phyloP scores from a whole-genome alignment of 768 basidiomycete genomes.

The Rhodosporidiobolus odoratus region DNA sequence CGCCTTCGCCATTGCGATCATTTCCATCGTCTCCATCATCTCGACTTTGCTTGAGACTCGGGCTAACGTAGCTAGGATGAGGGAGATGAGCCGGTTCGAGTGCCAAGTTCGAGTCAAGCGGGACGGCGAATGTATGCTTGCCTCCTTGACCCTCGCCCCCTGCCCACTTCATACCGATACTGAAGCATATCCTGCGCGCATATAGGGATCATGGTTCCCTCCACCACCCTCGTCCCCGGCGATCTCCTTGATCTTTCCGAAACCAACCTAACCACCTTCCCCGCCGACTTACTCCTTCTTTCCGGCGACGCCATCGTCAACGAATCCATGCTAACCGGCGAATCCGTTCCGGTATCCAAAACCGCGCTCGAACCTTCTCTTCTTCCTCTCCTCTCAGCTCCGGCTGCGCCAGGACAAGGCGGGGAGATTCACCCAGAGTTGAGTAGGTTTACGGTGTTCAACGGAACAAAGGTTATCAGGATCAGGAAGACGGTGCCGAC shows the following conservation, averaged over 20 bases:
- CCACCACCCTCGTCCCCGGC: slow-evolving; percentile 76
- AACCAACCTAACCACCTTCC: slow-evolving; percentile 65
- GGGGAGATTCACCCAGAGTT: slow-evolving; percentile 59
- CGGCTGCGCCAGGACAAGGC: slow-evolving; percentile 67
- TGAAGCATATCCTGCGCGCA: neutral
- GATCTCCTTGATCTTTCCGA: slow-evolving; percentile 86
- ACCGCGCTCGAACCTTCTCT: slow-evolving; percentile 73
- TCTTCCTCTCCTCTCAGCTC: slow-evolving; percentile 49
- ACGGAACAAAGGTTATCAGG: slow-evolving; percentile 84
- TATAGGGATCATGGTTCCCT: slow-evolving; percentile 62
- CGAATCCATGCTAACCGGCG: slow-evolving; percentile 98
- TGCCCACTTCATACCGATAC: neutral
- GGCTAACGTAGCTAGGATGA: slow-evolving; percentile 88
- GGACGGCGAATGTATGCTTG: slow-evolving; percentile 65
- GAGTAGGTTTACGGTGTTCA: slow-evolving; percentile 77
- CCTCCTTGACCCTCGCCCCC: neutral
- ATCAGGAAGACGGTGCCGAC: slow-evolving; percentile 51
- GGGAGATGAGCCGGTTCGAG: slow-evolving; percentile 86
- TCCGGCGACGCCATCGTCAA: slow-evolving; percentile 97
- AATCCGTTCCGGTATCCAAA: slow-evolving; percentile 95
- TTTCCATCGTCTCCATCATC: slow-evolving; percentile 73
- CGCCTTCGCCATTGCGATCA: slow-evolving; percentile 90
- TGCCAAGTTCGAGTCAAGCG: slow-evolving; percentile 68
- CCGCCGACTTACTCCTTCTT: slow-evolving; percentile 84
- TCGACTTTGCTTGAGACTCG: slow-evolving; percentile 89